Evolutionary conservation across 306 rosid genomes (phyloP), one percentile per base, ranked within the genome.

Genomic region (Malus sieversii): DNA sequence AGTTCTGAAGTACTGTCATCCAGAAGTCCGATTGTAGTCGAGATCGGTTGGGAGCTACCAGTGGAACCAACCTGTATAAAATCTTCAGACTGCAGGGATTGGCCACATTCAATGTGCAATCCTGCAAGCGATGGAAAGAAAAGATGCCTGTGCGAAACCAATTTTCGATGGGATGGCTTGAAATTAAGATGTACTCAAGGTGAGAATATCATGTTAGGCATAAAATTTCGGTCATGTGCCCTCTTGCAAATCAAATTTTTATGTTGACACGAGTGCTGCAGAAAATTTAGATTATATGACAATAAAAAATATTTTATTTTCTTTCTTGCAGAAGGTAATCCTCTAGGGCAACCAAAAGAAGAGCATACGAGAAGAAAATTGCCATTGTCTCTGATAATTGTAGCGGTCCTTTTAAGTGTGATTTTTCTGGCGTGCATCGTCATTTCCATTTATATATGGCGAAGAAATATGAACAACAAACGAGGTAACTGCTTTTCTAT

Each of bases 51-150:
- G 93, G 78, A 83, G 15, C 68, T 68, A 2, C 89, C 97, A 8
- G 0, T 4, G 2, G 90, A 87, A 70, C 89, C 92, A 8, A 29
- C 72, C 59, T 91, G 92, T 30, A 83, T 74, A 71, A 73, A 76
- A 27, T 9, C 52, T 57, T 8, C 64, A 51, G 85, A 81, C 76
- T 89, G 93, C 82, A 81, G 68, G 75, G 89, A 69, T 19, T 86
- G 90, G 93, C 88, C 85, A 27, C 23, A 89, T 78, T 87, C 93
- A 76, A 83, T 69, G 60, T 91, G 97, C 82, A 86, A 76, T 73
- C 70, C 48, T 22, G 73, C 81, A 20, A 22, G 7, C 25, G 68
- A 78, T 74, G 85, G 87, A 66, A 70, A 67, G 46, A 83, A 68
- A 70, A 86, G 85, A 70, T 90, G 96, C 78, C 80, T 76, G 42